Evolutionary conservation across 2,329 filamentous ascomycete genomes (phyloP), one percentile per base, ranked within the genome.

Genomic region (Alternaria atra): DNA sequence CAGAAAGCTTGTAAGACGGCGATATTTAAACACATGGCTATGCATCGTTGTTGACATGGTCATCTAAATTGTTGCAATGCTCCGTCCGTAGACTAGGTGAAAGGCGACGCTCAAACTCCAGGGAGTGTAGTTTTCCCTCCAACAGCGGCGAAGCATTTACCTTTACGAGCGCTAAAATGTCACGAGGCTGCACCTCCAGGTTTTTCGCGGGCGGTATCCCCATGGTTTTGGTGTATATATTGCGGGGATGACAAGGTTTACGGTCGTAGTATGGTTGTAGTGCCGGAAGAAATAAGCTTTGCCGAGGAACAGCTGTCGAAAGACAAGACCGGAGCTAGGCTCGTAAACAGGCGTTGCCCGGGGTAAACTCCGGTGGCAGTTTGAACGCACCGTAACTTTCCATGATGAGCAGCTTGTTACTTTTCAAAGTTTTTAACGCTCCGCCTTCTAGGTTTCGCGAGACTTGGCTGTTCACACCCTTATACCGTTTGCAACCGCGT

Each of bases 251-350:
- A n/a, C 39, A 42, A 30, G 55, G 39, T 40, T 13, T 47, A 17
- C 12, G 20, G 29, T 20, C 20, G 39, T 60, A 52, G 51, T 25
- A 42, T 32, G 55, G 34, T 12, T 17, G 27, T 60, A 52, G 46
- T 29, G 46, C 32, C 55, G 60, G 56, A 60, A 60, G 40, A 40
- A 42, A 48, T 52, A 62, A 62, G 60, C 55, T 52, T 62, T 52
- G 56, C 60, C 60, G 52, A 62, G 55, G 43, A 25, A 44, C 29
- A 42, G 27, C 20, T 27, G 37, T 25, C 51, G 20, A 54, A 32
- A 13, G 8, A 52, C 37, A 59, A 59, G 60, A 52, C 42, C 17
- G 23, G n/a, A 13, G 8, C 32, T 20, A 37, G 30, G 29, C 34
- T 35, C 39, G 10, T 15, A 15, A 25, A 42, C 20, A 42, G 20